Conservation (phyloP, 2,329 filamentous ascomycete genomes). For the Bipolaris gigantea region DNA sequence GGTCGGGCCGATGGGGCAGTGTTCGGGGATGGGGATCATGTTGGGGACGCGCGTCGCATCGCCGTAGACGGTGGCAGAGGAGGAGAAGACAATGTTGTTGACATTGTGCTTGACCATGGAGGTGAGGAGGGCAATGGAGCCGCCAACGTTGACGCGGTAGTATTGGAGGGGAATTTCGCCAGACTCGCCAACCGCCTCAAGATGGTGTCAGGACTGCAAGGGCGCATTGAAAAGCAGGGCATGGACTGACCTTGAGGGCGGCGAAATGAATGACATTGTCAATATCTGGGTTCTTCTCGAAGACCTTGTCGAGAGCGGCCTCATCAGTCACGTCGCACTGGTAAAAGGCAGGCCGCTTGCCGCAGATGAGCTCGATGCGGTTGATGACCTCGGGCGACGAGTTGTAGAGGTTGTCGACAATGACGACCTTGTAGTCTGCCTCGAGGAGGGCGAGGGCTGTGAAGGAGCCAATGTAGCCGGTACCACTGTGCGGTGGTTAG, state of each 20-base stretch:
- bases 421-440: slow-evolving; percentile 93
- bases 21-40: slow-evolving; percentile 99
- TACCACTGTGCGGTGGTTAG: slow-evolving; percentile 65
- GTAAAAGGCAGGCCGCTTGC: slow-evolving; percentile 84
- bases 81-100: slow-evolving; percentile 97
- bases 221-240: not conserved
- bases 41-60: slow-evolving; percentile 93
- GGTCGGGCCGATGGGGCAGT: slow-evolving; percentile 93
- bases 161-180: slow-evolving; percentile 93
- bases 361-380: slow-evolving; percentile 90
- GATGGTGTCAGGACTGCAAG: slow-evolving; percentile 11
- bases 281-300: slow-evolving; percentile 85
- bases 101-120: slow-evolving; percentile 90
- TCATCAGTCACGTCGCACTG: slow-evolving; percentile 87
- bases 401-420: slow-evolving; percentile 97
- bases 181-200: slow-evolving; percentile 91
- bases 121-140: slow-evolving; percentile 82
- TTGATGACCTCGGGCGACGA: slow-evolving; percentile 89
- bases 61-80: slow-evolving; percentile 96
- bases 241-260: slow-evolving; percentile 77
- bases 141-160: slow-evolving; percentile 95
- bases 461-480: slow-evolving; percentile 98
- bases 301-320: slow-evolving; percentile 79
- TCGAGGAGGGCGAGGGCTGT: slow-evolving; percentile 89
- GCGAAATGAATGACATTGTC: slow-evolving; percentile 99